Percentiles rank a stretch among this genome's conserved stretches.
phyloP scores from a whole-genome alignment of 495 filamentous ascomycete genomes.

The Penicillium odoratum region DNA sequence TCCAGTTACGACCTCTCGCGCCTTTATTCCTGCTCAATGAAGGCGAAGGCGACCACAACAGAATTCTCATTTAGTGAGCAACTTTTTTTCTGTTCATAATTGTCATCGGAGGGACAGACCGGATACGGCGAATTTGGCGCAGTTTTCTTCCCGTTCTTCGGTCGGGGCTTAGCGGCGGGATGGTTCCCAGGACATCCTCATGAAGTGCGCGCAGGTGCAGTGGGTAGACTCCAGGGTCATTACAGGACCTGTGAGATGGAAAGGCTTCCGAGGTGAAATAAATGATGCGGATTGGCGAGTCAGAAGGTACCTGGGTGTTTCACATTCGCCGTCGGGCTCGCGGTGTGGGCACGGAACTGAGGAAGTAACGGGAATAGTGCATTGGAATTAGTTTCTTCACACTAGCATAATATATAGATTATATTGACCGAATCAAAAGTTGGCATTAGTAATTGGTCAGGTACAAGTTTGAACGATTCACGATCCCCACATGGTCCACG shows the following conservation, averaged over 20 bases:
- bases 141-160: slow-evolving; percentile 55
- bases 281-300: slow-evolving; percentile 67
- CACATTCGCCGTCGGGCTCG: background rate
- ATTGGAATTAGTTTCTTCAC: background rate
- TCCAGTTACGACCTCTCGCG: too few relatives aligned
- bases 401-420: background rate
- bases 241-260: slow-evolving; percentile 61
- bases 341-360: background rate
- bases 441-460: background rate
- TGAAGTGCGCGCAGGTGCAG: slow-evolving; percentile 59
- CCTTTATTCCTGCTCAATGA: background rate
- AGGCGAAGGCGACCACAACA: background rate
- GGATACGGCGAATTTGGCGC: slow-evolving; percentile 56
- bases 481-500: background rate
- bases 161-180: slow-evolving; percentile 52
- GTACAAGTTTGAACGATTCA: slow-evolving; percentile 2
- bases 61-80: slow-evolving; percentile 1
- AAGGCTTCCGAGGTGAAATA: slow-evolving; percentile 69
- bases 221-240: slow-evolving; percentile 54
- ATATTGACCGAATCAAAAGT: background rate
- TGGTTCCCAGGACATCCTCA: slow-evolving; percentile 63
- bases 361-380: background rate
- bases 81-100: slow-evolving; percentile 19
- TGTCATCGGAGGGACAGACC: slow-evolving; percentile 13
- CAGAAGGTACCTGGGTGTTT: slow-evolving; percentile 25